These are phyloP conservation scores for Pisolithus orientalis DNA, from an alignment of 768 basidiomycete species.

Conservation along the genomic window DNA sequence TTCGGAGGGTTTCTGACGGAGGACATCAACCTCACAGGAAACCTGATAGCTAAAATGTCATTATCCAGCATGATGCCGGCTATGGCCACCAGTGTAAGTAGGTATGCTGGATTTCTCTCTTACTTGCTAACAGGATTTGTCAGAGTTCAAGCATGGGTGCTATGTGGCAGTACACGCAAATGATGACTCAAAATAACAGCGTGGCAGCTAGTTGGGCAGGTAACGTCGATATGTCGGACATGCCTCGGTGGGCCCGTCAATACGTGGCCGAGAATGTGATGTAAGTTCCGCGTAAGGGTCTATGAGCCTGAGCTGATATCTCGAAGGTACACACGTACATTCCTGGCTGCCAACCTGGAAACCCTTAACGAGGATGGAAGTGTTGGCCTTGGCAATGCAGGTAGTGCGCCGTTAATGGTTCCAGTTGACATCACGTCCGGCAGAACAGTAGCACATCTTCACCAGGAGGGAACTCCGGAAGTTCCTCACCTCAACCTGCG, in stretches of 20 bases:
- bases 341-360: slow-evolving; percentile 47
- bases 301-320: slow-evolving; percentile 1
- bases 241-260: slow-evolving; percentile 38
- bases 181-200: slow-evolving; percentile 39
- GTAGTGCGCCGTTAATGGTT: slow-evolving; percentile 46
- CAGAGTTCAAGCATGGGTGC: slow-evolving; percentile 53
- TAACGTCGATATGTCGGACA: background rate
- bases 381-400: slow-evolving; percentile 41
- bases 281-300: slow-evolving; percentile 10
- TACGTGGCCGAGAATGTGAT: slow-evolving; percentile 53
- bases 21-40: slow-evolving; percentile 55
- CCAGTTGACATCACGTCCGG: slow-evolving; percentile 50
- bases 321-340: slow-evolving; percentile 32
- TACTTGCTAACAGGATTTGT: background rate
- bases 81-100: slow-evolving; percentile 39
- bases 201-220: background rate
- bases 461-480: slow-evolving; percentile 21
- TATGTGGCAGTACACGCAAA: slow-evolving; percentile 46
- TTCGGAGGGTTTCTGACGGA: slow-evolving; percentile 4
- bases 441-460: slow-evolving; percentile 25
- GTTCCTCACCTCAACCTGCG: slow-evolving; percentile 15
- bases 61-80: slow-evolving; percentile 48
- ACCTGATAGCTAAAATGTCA: slow-evolving; percentile 35
- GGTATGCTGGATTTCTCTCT: background rate
- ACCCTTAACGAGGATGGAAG: slow-evolving; percentile 43